Base-by-base conservation (phyloP, 2,329 filamentous ascomycete species). In the Fusarium heterosporum region DNA sequence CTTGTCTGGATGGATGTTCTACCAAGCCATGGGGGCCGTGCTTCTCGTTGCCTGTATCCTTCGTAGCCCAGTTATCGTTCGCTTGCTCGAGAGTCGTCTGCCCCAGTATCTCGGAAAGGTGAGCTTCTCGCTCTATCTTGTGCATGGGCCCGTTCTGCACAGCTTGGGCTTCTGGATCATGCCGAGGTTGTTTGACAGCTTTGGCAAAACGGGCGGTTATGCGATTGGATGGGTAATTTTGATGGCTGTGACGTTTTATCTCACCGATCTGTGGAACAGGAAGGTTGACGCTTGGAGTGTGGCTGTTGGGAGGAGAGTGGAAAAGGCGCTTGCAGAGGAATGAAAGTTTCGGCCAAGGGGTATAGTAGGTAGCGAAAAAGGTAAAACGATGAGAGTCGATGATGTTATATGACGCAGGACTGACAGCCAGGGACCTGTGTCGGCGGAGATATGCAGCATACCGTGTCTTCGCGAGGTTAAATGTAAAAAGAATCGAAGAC, bases 161-260 rank as follows among this genome's bases (percentile, higher is more conserved):
- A 81, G 81, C 3, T 61, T 90, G 6, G 88, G 87, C 38, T 87
- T 91, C 73, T 81, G 89, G 61, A 47, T 92, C 41, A 80, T 81
- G 78, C 79, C 79, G 7, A 66, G 78, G 10, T 66, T 80, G 4
- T 80, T 80, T 41, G 78, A 80, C 19, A 67, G 53, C 13, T 72
- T 80, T 14, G 78, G 78, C 7, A 65, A 69, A 17, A 55, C 56
- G 3, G 61, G 61, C 2, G 78, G 75, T 0, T 78, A 73, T 36
- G 53, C 73, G 1, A 56, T 79, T 4, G 78, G 78, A 4, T 80
- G 74, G 63, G 54, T 74, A 8, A 40, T 73, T 8, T 41, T 79
- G 30, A 43, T 79, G 49, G 64, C 50, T 12, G 56, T 77, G 1
- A 75, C 77, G 1, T 58, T 80, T 55, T 79, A 77, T 29, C 56